Evolutionary conservation across 805 yeast species (phyloP).

Genomic region (Myxozyma nipponensis): DNA sequence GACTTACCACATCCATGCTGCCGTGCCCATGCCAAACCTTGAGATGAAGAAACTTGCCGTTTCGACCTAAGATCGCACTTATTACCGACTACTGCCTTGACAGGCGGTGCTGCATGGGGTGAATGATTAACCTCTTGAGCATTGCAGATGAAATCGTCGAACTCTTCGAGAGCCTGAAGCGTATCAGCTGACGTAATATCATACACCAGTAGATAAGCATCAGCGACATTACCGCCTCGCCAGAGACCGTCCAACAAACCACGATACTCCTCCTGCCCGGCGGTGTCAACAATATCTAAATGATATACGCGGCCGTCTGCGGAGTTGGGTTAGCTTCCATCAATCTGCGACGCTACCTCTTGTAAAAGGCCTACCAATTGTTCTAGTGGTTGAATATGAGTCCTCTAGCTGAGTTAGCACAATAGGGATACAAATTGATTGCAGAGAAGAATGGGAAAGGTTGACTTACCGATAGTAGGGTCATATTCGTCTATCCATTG

Average conservation of each 20-base stretch:
- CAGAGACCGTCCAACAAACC: slow-evolving; percentile 44
- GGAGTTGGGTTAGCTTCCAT: background rate
- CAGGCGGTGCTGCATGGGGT: slow-evolving; percentile 47
- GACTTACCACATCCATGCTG: slow-evolving; percentile 41
- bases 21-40: slow-evolving; percentile 55
- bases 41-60: slow-evolving; percentile 53
- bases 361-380: slow-evolving; percentile 31
- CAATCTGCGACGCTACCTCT: background rate
- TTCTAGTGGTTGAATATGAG: slow-evolving; percentile 34
- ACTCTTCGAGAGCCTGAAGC: slow-evolving; percentile 34
- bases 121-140: slow-evolving; percentile 59
- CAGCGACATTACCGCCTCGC: slow-evolving; percentile 33
- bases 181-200: slow-evolving; percentile 35
- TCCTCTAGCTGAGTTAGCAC: slow-evolving; percentile 26
- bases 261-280: slow-evolving; percentile 75
- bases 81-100: slow-evolving; percentile 67
- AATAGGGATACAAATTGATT: background rate
- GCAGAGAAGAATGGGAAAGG: background rate
- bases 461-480: slow-evolving; percentile 35
- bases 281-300: slow-evolving; percentile 67
- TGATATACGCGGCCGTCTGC: slow-evolving; percentile 47
- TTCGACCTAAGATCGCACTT: slow-evolving; percentile 58
- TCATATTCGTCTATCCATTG: slow-evolving; percentile 40
- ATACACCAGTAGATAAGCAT: slow-evolving; percentile 37
- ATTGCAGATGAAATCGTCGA: slow-evolving; percentile 48